A percentile compares a stretch with the other conserved stretches of the same genome.
phyloP scores from a whole-genome alignment of 208 protist genomes.

The Leishmania braziliensis region DNA sequence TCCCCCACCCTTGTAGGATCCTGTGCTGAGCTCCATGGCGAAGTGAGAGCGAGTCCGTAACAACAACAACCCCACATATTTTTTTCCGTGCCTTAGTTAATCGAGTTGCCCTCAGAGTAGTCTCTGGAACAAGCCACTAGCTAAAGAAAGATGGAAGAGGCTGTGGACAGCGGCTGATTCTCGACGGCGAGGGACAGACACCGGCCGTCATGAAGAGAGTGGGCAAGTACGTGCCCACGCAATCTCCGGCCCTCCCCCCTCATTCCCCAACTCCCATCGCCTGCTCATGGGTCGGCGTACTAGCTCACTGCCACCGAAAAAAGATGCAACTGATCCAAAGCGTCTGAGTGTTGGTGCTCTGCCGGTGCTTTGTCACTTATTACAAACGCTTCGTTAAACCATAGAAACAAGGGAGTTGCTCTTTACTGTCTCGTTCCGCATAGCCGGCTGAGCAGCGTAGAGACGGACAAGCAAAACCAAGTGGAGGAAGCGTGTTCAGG shows the following conservation, averaged over 20 bases:
- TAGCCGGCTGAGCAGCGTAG: not conserved
- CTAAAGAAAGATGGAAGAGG: not conserved
- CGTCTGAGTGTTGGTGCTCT: not conserved
- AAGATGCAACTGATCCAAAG: not conserved
- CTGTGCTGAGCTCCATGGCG: not conserved
- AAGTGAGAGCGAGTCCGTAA: not conserved
- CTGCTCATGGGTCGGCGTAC: not conserved
- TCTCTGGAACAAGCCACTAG: not conserved
- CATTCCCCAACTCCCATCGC: not conserved
- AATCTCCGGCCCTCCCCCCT: not conserved
- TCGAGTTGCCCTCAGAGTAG: no score
- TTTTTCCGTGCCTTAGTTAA: not conserved
- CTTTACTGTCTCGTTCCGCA: not conserved
- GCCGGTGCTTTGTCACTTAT: not conserved
- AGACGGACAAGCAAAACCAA: not conserved
- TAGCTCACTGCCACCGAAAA: not conserved
- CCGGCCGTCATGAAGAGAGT: not conserved
- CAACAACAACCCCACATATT: not conserved
- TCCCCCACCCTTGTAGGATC: not conserved
- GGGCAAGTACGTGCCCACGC: not conserved
- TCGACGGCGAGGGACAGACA: not conserved
- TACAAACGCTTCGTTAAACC: not conserved
- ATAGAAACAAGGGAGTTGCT: not conserved
- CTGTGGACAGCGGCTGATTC: not conserved
- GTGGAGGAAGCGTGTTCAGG: not conserved